Evolutionary conservation across 225 moss, liverwort and hornwort genomes (phyloP).

Genomic region (Climacium dendroides): DNA sequence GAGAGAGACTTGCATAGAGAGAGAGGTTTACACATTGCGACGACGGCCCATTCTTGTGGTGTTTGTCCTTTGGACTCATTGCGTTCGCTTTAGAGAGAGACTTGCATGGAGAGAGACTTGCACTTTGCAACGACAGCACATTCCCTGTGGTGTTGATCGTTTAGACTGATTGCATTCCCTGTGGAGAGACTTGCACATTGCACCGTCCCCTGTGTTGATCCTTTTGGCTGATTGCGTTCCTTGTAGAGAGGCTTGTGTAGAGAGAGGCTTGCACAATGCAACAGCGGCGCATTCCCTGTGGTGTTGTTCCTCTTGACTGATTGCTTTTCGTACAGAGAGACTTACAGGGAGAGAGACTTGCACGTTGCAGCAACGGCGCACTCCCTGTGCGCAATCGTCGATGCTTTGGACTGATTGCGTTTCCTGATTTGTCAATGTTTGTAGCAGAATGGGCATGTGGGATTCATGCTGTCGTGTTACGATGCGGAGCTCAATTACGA

Average conservation of each 20-base stretch:
- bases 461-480: conserved; percentile 93
- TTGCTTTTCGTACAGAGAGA: neutral
- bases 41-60: neutral
- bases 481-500: conserved; percentile 92
- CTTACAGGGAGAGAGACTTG: neutral
- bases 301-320: neutral
- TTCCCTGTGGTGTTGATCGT: neutral
- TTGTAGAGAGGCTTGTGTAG: neutral
- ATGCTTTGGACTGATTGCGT: neutral
- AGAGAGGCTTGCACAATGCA: neutral
- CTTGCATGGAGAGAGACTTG: neutral
- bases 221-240: neutral
- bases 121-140: neutral
- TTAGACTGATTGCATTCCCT: neutral
- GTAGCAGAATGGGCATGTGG: conserved; percentile 94
- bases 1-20: neutral
- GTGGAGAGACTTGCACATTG: neutral
- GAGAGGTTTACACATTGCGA: neutral
- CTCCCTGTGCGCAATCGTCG: neutral
- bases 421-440: neutral
- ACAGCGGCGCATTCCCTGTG: neutral
- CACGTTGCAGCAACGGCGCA: neutral
- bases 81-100: neutral
- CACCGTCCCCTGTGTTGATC: neutral
- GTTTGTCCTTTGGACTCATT: neutral